Conservation (phyloP, 306 rosid genomes). For the Glycine tomentella region DNA sequence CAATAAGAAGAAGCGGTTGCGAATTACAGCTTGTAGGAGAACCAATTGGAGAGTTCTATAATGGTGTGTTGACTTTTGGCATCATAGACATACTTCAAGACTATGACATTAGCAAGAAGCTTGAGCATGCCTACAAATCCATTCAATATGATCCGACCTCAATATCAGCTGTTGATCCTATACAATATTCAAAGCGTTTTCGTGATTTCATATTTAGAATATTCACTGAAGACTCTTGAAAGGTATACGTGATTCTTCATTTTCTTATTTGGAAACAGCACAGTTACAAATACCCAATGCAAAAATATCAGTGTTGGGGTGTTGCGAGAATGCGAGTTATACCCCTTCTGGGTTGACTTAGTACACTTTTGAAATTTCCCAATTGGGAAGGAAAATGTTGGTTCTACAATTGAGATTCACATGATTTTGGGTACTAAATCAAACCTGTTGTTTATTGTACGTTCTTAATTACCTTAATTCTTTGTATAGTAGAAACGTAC, state of each 20-base stretch:
- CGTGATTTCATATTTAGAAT: slow-evolving; percentile 80
- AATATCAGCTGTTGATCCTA: slow-evolving; percentile 95
- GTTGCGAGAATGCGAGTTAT: slow-evolving; percentile 20
- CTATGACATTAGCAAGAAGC: slow-evolving; percentile 98
- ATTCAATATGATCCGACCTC: slow-evolving; percentile 89
- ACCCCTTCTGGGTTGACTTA: background rate
- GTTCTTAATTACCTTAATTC: slow-evolving; percentile 27
- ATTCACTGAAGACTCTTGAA: slow-evolving; percentile 63
- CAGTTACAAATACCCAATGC: background rate
- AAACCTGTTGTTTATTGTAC: slow-evolving; percentile 7
- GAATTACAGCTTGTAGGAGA: slow-evolving; percentile 79
- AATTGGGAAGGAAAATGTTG: slow-evolving; percentile 5
- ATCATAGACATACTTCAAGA: slow-evolving; percentile 97
- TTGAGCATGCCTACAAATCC: slow-evolving; percentile 97
- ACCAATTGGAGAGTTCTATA: slow-evolving; percentile 83
- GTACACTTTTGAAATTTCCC: background rate
- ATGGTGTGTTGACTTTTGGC: slow-evolving; percentile 77
- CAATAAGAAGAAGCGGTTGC: slow-evolving; percentile 63
- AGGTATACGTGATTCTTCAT: slow-evolving; percentile 29
- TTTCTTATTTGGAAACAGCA: slow-evolving; percentile 16
- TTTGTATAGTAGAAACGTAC: slow-evolving; percentile 34
- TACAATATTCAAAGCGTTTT: slow-evolving; percentile 85
- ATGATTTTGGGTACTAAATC: slow-evolving; percentile 28
- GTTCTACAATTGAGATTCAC: slow-evolving; percentile 18
- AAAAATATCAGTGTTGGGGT: slow-evolving; percentile 2